phyloP scores from a whole-genome alignment of 2,329 filamentous ascomycete species.

The Penicillium aurantiogriseum region DNA sequence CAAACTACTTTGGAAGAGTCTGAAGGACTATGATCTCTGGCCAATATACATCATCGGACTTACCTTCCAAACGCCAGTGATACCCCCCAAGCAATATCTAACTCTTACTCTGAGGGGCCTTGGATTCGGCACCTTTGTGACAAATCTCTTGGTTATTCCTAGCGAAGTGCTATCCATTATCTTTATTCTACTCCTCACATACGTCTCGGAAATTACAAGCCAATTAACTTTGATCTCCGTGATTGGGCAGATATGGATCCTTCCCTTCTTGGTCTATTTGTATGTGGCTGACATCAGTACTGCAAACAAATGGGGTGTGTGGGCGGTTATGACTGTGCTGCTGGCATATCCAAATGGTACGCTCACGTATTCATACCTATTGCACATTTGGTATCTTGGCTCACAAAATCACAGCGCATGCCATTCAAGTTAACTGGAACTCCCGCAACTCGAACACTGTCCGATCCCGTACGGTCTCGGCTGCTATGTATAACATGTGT shows the following conservation, averaged over 20 bases:
- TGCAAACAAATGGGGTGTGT: conserved; percentile 53
- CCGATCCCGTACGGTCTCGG: conserved; percentile 38
- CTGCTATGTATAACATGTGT: conserved; percentile 43
- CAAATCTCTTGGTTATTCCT: conserved; percentile 59
- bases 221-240: conserved; percentile 53
- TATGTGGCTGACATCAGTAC: conserved; percentile 46
- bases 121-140: conserved; percentile 56
- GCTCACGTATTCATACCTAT: neutral
- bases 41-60: conserved; percentile 51
- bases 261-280: conserved; percentile 55
- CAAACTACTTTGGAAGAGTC: conserved; percentile 49
- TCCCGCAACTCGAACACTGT: conserved; percentile 43
- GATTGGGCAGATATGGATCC: conserved; percentile 52
- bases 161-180: conserved; percentile 51
- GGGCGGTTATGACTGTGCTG: conserved; percentile 52
- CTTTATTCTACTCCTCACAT: conserved; percentile 30
- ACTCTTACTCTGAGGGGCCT: conserved; percentile 46
- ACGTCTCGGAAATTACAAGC: conserved; percentile 38
- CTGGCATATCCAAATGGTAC: conserved; percentile 52
- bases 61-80: conserved; percentile 36
- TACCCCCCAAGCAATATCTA: conserved; percentile 29
- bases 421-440: conserved; percentile 48
- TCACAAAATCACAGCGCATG: conserved; percentile 46
- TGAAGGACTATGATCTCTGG: conserved; percentile 57
- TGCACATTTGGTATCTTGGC: neutral